Base-by-base conservation (phyloP, 345 rosid species). In the Toxicodendron radicans region DNA sequence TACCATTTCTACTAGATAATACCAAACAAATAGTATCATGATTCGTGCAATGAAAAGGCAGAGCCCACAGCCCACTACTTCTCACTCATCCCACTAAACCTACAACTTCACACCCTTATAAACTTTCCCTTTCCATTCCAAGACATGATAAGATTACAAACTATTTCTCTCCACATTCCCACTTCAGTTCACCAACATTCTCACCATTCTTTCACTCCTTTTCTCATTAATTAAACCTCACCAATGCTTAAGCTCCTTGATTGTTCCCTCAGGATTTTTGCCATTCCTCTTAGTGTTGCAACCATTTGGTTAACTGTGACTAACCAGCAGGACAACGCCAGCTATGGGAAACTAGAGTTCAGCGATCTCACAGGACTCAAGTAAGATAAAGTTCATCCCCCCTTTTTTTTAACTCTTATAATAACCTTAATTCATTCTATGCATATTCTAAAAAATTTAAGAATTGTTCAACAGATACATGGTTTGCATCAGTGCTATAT, bases 251-350 rank as follows among this genome's bases (percentile, higher is more conserved):
- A 82, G 85, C 67, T 88, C 54, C 43, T 90, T 4, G 98, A 93
- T 77, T 83, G 71, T 66, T 87, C 86, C 73, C 92, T 93, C 7
- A 85, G 99, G 78, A 81, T 92, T 45, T 84, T 81, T 64, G 91
- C 86, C n/a, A 70, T 95, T 76, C 99, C 98, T 70, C 87, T 93
- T 0, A 87, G 92, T 79, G 82, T 79, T 76, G 92, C 86, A 69
- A 76, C 94, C 80, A 83, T 95, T 45, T 93, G 96, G 92, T 68
- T 95, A 70, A 90, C 92, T 62, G 89, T 86, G 41, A 88, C 97
- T 27, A 89, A 87, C 75, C 86, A 80, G 43, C 90, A 91, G 59
- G 83, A 85, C 16, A 88, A 88, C 76, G 75, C 76, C 86, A 82
- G 60, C 80, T 92, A 80, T 73, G 98, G 97, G 32, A 68, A 62